These are phyloP conservation scores for Pseudoturritis turrita DNA, from an alignment of 345 rosid species.

Conservation along the genomic window DNA sequence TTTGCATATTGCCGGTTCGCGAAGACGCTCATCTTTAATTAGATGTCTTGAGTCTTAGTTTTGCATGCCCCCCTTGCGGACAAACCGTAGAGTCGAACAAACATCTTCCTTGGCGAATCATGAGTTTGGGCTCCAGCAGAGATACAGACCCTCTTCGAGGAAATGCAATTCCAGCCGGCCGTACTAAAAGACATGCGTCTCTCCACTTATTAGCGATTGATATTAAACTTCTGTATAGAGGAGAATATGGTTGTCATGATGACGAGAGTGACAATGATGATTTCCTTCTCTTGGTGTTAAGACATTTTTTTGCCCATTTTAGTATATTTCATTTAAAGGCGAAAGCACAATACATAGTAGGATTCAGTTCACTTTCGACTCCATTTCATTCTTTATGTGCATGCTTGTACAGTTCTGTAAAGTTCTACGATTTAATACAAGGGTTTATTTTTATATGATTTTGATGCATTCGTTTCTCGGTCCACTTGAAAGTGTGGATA, in stretches of 20 bases:
- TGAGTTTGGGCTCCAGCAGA: no score
- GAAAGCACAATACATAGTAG: not conserved
- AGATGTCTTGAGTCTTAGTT: no score
- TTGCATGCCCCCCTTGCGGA: no score
- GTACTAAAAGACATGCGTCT: no score
- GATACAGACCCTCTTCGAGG: no score
- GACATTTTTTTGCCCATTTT: not conserved
- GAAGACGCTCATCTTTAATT: no score
- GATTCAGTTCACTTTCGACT: not conserved
- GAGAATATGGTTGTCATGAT: not conserved
- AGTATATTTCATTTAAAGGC: not conserved
- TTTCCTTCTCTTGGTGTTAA: not conserved
- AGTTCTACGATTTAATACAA: not conserved
- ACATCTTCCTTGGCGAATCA: no score
- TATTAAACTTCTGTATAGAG: no score
- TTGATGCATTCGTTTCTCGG: not conserved
- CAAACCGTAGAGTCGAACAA: no score
- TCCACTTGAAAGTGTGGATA: not conserved
- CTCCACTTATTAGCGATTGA: no score
- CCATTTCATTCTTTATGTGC: not conserved
- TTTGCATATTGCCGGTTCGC: no score
- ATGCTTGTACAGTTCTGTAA: not conserved
- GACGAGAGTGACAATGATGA: not conserved
- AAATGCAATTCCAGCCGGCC: no score
- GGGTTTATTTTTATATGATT: not conserved